Conservation (phyloP, 2,329 filamentous ascomycete genomes). For the Ceratocystis papillata region DNA sequence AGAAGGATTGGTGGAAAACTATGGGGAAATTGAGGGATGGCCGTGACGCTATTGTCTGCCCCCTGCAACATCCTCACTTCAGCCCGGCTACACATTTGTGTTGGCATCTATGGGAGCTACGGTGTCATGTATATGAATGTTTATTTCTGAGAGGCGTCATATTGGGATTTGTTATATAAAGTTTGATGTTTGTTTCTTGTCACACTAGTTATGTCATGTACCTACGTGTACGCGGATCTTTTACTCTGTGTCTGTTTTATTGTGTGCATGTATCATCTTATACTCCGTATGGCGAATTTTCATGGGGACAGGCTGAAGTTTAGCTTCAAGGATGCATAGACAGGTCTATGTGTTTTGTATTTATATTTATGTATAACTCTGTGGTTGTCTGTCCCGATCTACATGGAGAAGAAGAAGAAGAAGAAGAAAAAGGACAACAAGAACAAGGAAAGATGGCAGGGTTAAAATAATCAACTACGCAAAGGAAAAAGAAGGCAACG, state of each 20-base stretch:
- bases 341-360: background rate
- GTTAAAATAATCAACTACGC: background rate
- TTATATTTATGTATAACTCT: background rate
- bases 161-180: conserved; percentile 6
- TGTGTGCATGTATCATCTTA: background rate
- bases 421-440: background rate
- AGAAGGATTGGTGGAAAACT: background rate
- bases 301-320: no score
- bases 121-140: background rate
- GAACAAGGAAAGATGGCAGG: background rate
- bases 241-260: background rate
- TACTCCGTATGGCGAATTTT: background rate
- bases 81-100: background rate
- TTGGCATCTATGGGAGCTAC: background rate
- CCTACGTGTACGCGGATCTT: background rate
- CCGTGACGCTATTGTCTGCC: no score
- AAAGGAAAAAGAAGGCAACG: background rate
- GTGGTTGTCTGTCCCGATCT: background rate
- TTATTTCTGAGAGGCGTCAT: conserved; percentile 11
- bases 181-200: background rate
- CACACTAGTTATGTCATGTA: background rate
- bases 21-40: no score
- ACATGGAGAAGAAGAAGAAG: background rate
- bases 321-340: no score
- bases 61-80: no score